Percentiles rank a stretch among this genome's conserved stretches.
Conservation (phyloP, 176 grass and related monocot genomes). For the Zoysia japonica region DNA sequence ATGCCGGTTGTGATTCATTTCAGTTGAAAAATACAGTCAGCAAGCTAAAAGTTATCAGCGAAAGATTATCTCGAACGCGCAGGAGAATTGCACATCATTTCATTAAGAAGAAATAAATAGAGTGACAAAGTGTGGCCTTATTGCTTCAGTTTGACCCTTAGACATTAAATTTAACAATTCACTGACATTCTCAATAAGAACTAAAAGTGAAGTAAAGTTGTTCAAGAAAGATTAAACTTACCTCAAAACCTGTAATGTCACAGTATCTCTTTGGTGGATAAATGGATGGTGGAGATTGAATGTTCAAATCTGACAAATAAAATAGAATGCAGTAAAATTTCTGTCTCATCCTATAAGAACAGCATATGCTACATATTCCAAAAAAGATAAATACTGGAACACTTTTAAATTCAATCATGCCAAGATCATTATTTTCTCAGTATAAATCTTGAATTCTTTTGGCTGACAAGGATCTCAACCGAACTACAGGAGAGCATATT, state of each 20-base stretch:
- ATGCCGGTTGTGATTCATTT: no score
- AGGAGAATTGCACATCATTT: no score
- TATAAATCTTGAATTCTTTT: not conserved
- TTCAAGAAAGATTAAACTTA: slow-evolving; percentile 36
- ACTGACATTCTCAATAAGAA: not conserved
- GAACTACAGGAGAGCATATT: not conserved
- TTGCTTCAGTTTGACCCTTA: slow-evolving; percentile 5
- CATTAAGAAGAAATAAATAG: no score
- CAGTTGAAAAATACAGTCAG: no score
- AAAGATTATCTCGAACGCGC: no score
- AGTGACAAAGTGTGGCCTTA: not conserved
- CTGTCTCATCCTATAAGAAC: not conserved
- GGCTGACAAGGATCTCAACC: not conserved
- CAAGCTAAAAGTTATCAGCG: no score
- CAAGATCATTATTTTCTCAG: not conserved
- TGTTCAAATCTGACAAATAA: slow-evolving; percentile 75
- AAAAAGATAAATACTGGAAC: not conserved
- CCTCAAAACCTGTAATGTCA: slow-evolving; percentile 96
- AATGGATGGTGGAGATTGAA: slow-evolving; percentile 86
- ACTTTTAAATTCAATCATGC: not conserved
- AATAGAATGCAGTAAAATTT: not conserved
- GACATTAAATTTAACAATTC: not conserved
- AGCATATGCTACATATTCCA: slow-evolving; percentile 10
- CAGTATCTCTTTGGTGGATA: slow-evolving; percentile 97
- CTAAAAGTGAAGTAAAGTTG: slow-evolving; percentile 20